Percentiles rank a stretch among this genome's conserved stretches.
phyloP scores from a whole-genome alignment of 768 basidiomycete genomes.

The Phanerochaete carnosa region DNA sequence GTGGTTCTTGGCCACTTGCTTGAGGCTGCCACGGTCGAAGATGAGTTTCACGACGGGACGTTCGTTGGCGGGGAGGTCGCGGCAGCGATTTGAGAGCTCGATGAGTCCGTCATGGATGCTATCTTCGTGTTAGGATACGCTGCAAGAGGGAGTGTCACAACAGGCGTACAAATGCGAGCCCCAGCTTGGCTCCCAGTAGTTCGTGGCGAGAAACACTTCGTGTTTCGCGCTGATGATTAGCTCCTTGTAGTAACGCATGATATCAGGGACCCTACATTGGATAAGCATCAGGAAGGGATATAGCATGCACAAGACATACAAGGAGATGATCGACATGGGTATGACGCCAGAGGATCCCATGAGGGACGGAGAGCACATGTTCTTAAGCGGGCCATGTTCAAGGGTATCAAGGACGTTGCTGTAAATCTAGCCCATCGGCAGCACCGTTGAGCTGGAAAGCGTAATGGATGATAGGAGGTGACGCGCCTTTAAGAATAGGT shows the following conservation, averaged over 20 bases:
- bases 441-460: not conserved
- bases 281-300: conserved; percentile 7
- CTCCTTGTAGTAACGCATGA: conserved; percentile 66
- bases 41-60: conserved; percentile 60
- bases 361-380: conserved; percentile 60
- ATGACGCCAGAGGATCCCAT: conserved; percentile 60
- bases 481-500: conserved; percentile 58
- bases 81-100: conserved; percentile 47
- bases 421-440: conserved; percentile 44
- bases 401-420: conserved; percentile 57
- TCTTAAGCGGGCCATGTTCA: conserved; percentile 50
- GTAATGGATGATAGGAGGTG: not conserved
- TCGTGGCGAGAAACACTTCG: conserved; percentile 68
- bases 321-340: conserved; percentile 58
- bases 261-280: conserved; percentile 56
- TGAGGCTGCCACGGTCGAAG: conserved; percentile 63
- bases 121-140: conserved; percentile 22
- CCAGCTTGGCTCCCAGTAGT: conserved; percentile 46
- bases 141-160: not conserved
- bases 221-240: conserved; percentile 57
- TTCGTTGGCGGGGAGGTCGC: conserved; percentile 37
- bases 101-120: conserved; percentile 40
- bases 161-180: conserved; percentile 29
- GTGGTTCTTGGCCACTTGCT: conserved; percentile 48
- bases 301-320: conserved; percentile 29